Evolutionary conservation across 306 rosid species (phyloP), one percentile per base, ranked within the genome.

Genomic region (Cucumis melo): DNA sequence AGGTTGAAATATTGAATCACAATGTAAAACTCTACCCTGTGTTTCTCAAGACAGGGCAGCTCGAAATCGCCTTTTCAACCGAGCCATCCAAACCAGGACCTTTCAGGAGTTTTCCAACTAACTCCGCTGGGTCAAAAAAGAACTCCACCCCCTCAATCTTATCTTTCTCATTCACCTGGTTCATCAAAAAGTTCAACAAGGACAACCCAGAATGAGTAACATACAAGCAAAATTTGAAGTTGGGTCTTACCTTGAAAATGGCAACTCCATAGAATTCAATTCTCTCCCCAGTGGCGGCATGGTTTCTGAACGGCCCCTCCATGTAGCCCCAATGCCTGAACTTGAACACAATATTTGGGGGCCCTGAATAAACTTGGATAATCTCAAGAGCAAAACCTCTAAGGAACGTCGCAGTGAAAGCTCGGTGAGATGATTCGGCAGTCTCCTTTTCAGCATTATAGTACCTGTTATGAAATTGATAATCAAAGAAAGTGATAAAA

Each of bases 311-410:
- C 79, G 96, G 88, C 54, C 96, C 93, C 78, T 91, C 96, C 96
- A 91, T 88, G 82, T 70, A 88, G 23, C 96, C 93, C 96, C 93
- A 91, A 27, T 91, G 96, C 80, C 96, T 83, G 65, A 91, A 91
- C 74, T 91, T 88, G 89, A 78, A 91, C 13, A 88, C 88, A 51
- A 88, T 81, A 23, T 81, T 62, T 0, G 96, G 93, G 0, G 91
- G 89, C 5, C 93, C 93, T 3, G 84, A 65, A 60, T 84, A 88
- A 1, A 86, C 90, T 13, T 82, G 86, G 1, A 88, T 62, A 68
- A 88, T 53, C 79, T 91, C 96, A 70, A 88, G 63, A 15, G 91
- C 93, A 78, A 91, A 91, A 4, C 96, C 96, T 17, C 93, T 85
- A 7, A 88, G 93, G 59, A 91, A 87, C 0, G 90, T 78, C 8